phyloP scores from a whole-genome alignment of 176 grass and related monocot genomes.

The Puccinellia tenuiflora region DNA sequence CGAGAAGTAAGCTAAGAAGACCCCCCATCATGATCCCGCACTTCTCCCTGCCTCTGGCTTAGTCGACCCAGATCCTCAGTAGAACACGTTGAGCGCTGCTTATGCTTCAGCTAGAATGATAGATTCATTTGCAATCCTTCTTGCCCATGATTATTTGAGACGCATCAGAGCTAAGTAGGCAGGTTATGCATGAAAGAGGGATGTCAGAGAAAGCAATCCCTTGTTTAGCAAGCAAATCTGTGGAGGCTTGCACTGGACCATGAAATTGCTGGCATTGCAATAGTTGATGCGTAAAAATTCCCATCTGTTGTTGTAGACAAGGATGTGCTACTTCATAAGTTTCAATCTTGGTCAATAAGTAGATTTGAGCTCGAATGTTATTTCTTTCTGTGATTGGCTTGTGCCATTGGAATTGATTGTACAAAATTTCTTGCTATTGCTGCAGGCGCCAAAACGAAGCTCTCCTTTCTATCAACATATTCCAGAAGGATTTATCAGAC shows the following conservation, averaged over 20 bases:
- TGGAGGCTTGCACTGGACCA: neutral
- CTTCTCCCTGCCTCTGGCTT: neutral
- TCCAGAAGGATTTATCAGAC: slow-evolving; percentile 94
- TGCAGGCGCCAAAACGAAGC: slow-evolving; percentile 91
- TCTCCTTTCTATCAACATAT: slow-evolving; percentile 90
- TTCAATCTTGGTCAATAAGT: neutral
- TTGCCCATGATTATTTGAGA: neutral
- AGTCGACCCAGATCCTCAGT: neutral
- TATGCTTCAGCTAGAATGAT: neutral
- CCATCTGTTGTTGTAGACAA: neutral
- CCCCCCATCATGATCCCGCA: neutral
- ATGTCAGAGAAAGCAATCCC: neutral
- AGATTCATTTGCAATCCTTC: neutral
- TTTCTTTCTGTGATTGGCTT: neutral
- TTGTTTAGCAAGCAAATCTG: neutral
- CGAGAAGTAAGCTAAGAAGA: slow-evolving; percentile 61
- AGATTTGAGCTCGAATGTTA: neutral
- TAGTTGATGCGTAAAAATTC: neutral
- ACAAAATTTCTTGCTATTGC: neutral
- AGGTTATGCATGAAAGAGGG: too few species aligned
- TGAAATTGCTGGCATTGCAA: neutral
- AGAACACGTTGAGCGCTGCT: too few species aligned
- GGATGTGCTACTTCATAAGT: neutral
- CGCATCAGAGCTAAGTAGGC: neutral
- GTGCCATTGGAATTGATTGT: neutral